Conservation (phyloP, 441 rosid species). For the Populus trichocarpa region DNA sequence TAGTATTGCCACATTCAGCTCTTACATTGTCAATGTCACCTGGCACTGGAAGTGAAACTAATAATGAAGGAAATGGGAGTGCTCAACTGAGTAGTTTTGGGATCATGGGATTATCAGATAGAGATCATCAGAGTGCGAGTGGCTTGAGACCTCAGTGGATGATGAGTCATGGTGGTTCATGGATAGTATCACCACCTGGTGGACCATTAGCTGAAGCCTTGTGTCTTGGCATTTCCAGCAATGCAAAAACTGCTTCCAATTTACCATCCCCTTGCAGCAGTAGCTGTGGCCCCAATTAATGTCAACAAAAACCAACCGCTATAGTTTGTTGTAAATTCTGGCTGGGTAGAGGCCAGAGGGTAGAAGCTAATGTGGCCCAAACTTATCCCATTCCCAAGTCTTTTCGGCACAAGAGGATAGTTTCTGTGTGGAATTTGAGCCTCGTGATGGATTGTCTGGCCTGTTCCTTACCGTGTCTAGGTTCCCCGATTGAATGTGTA, state of each 20-base stretch:
- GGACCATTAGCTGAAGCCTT: slow-evolving; percentile 77
- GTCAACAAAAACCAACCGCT: background rate
- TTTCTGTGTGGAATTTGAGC: background rate
- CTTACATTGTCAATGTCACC: slow-evolving; percentile 57
- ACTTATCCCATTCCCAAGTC: background rate
- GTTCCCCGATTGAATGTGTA: background rate
- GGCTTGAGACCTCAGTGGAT: slow-evolving; percentile 42
- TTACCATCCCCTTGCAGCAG: slow-evolving; percentile 11
- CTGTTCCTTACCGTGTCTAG: background rate
- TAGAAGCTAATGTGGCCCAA: background rate
- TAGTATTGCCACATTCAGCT: slow-evolving; percentile 35
- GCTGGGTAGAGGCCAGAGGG: background rate
- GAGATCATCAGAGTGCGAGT: slow-evolving; percentile 12
- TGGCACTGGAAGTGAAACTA: slow-evolving; percentile 30
- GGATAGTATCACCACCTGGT: slow-evolving; percentile 60
- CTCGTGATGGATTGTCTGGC: background rate
- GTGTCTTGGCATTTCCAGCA: slow-evolving; percentile 56
- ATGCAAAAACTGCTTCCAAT: slow-evolving; percentile 26
- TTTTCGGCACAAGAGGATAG: background rate
- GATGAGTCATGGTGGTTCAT: slow-evolving; percentile 34
- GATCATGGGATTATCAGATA: slow-evolving; percentile 16
- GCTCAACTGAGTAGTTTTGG: slow-evolving; percentile 27
- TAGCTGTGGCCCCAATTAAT: slow-evolving; percentile 5
- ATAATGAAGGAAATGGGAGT: slow-evolving; percentile 30
- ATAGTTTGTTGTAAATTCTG: background rate